phyloP scores from a whole-genome alignment of 805 yeast genomes.

The Starmerella vaccinii region DNA sequence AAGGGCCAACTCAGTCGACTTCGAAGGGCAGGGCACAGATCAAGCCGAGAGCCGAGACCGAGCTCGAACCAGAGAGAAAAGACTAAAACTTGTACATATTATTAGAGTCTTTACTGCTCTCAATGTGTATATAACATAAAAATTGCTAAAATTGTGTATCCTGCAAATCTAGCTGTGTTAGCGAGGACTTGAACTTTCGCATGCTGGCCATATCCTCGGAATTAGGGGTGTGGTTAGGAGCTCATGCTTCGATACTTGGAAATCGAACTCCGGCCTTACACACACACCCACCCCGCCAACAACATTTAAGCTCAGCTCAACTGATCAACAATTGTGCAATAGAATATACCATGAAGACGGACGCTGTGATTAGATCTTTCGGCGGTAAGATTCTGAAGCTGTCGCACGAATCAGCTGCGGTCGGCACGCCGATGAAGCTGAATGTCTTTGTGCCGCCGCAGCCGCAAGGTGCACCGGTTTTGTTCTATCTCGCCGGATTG shows the following conservation, averaged over 20 bases:
- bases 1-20: not conserved
- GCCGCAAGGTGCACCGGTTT: slow-evolving; percentile 51
- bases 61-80: not conserved
- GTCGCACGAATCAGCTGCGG: slow-evolving; percentile 55
- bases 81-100: not conserved
- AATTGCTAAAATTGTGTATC: too few relatives aligned
- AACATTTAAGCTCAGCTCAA: not conserved
- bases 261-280: slow-evolving; percentile 4
- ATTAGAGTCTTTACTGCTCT: too few relatives aligned
- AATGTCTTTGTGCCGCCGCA: slow-evolving; percentile 69
- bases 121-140: too few relatives aligned
- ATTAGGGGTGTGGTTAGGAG: not conserved
- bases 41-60: not conserved
- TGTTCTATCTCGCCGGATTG: slow-evolving; percentile 75
- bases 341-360: slow-evolving; percentile 3
- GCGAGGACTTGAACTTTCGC: too few relatives aligned
- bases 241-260: not conserved
- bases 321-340: not conserved
- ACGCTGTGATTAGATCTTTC: slow-evolving; percentile 31
- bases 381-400: slow-evolving; percentile 72
- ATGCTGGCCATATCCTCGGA: too few relatives aligned
- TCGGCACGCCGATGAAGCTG: slow-evolving; percentile 68
- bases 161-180: too few relatives aligned
- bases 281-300: too few relatives aligned
- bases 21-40: not conserved